These are phyloP conservation scores for Somion occarium DNA, from an alignment of 1,284 basidiomycete species.

Conservation along the genomic window DNA sequence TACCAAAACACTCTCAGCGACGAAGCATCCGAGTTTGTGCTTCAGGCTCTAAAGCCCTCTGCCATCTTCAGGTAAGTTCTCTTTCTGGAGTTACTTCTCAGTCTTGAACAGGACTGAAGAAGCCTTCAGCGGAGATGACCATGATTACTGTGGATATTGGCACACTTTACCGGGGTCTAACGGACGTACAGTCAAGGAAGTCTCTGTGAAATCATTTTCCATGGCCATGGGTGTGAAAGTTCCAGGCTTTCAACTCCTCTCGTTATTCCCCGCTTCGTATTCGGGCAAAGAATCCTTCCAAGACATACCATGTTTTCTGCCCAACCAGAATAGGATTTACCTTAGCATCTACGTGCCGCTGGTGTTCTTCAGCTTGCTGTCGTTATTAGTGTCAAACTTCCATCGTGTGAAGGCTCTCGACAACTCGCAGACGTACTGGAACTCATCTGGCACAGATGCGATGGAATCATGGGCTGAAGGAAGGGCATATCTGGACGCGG, in stretches of 20 bases:
- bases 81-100: background rate
- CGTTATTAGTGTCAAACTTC: constrained; percentile 23
- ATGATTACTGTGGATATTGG: constrained; percentile 58
- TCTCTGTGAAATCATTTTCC: constrained; percentile 58
- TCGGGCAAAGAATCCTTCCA: constrained; percentile 28
- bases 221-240: constrained; percentile 52
- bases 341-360: constrained; percentile 45
- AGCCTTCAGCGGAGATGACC: constrained; percentile 54
- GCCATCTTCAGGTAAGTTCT: constrained; percentile 45
- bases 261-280: constrained; percentile 36
- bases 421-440: constrained; percentile 1
- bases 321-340: constrained; percentile 55
- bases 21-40: constrained; percentile 45
- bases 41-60: constrained; percentile 43
- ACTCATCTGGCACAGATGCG: background rate
- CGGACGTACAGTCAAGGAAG: constrained; percentile 38
- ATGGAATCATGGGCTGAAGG: background rate
- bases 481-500: background rate
- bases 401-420: constrained; percentile 16
- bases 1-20: constrained; percentile 57
- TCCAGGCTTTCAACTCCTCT: constrained; percentile 64
- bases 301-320: constrained; percentile 51
- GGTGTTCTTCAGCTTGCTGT: constrained; percentile 29
- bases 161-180: constrained; percentile 32
- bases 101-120: background rate